Conservation (phyloP, 208 protist species). For the Vickermania spadyakhi region DNA sequence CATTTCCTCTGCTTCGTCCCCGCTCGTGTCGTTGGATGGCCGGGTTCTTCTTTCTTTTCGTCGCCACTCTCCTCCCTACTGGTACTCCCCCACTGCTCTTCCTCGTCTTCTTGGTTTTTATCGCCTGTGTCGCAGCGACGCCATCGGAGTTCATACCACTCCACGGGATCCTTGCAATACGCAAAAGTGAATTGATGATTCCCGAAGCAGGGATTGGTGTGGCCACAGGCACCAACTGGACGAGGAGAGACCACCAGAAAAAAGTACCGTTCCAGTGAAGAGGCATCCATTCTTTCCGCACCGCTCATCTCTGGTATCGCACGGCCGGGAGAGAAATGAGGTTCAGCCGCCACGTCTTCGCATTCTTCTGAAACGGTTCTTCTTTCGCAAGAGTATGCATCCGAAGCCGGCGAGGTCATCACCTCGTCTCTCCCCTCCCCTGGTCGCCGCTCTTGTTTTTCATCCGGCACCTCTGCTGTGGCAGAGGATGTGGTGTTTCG, state of each 20-base stretch:
- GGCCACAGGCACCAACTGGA: slow-evolving; percentile 37
- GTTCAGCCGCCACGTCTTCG: no score
- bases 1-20: no score
- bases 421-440: neutral
- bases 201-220: slow-evolving; percentile 57
- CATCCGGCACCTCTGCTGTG: neutral
- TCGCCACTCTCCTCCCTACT: no score
- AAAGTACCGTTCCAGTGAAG: neutral
- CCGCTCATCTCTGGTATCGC: no score
- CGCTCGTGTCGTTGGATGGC: no score
- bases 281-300: no score
- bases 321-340: no score
- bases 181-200: slow-evolving; percentile 76
- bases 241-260: slow-evolving; percentile 46
- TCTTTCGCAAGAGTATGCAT: neutral
- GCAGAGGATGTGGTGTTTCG: no score
- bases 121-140: neutral
- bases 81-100: no score
- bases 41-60: no score
- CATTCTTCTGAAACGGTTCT: no score
- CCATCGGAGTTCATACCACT: neutral
- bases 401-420: neutral
- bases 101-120: no score
- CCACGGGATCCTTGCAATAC: neutral
- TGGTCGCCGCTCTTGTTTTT: neutral